These are phyloP conservation scores for Strigomonas culicis DNA, from an alignment of 208 protist species.

Conservation along the genomic window DNA sequence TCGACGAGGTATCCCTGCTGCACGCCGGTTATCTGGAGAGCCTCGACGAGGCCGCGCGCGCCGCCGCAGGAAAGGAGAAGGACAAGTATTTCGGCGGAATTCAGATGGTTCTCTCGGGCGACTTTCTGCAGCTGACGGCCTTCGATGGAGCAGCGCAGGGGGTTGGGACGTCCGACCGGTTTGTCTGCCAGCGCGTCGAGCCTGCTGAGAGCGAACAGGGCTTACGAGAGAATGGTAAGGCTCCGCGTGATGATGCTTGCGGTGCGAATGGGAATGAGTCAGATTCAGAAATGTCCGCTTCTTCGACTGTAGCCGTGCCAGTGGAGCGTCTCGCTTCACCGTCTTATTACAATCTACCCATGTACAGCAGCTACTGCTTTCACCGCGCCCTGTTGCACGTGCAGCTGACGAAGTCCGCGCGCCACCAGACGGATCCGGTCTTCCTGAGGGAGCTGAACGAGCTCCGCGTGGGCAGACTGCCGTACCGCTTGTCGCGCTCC, in stretches of 20 bases:
- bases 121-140: conserved; percentile 80
- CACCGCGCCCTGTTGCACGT: conserved; percentile 53
- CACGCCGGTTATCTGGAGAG: conserved; percentile 48
- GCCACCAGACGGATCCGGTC: conserved; percentile 41
- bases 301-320: too few species aligned
- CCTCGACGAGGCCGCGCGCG: conserved; percentile 36
- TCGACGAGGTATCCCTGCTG: conserved; percentile 85
- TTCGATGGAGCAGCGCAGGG: conserved; percentile 7
- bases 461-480: conserved; percentile 57
- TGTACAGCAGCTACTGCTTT: conserved; percentile 75
- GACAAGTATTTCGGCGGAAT: conserved; percentile 74
- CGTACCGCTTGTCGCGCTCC: conserved; percentile 55
- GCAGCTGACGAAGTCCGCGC: conserved; percentile 36
- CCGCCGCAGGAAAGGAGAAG: conserved; percentile 14
- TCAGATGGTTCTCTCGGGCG: conserved; percentile 79
- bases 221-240: background rate
- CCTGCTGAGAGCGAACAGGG: too few species aligned
- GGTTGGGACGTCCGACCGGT: background rate
- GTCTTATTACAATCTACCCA: conserved; percentile 37
- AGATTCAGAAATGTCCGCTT: too few species aligned
- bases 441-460: conserved; percentile 64
- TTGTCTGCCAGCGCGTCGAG: conserved; percentile 9
- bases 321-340: background rate
- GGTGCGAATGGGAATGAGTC: too few species aligned
- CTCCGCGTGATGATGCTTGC: too few species aligned